Conservation (phyloP, 2,329 filamentous ascomycete species). For the Trichoderma brevicompactum region DNA sequence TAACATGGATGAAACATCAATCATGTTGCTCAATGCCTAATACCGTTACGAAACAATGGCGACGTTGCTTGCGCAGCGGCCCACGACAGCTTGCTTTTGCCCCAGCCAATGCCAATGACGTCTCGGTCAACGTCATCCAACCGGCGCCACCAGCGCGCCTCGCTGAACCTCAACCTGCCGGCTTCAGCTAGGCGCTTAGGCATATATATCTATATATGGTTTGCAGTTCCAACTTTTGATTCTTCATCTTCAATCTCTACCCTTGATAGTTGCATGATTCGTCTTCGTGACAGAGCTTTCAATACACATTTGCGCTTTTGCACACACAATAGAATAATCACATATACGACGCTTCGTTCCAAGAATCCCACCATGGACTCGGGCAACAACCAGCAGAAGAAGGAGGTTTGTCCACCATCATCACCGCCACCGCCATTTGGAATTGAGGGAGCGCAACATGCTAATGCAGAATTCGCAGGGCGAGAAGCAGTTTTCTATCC, state of each 20-base stretch:
- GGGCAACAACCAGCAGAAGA: conserved; percentile 32
- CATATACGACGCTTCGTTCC: not conserved
- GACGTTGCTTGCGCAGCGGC: no score
- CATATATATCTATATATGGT: conserved; percentile 14
- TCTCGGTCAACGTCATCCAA: conserved; percentile 22
- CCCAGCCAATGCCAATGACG: conserved; percentile 10
- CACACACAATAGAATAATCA: no score
- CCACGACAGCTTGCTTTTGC: not conserved
- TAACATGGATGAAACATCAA: no score
- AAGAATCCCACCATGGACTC: conserved; percentile 31
- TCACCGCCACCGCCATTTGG: no score
- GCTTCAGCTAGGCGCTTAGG: conserved; percentile 14
- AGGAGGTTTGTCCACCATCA: conserved; percentile 27
- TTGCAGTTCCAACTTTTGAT: not conserved
- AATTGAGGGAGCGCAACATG: not conserved
- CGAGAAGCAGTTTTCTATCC: conserved; percentile 52
- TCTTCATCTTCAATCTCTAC: not conserved
- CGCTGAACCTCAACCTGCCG: not conserved
- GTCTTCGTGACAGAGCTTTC: not conserved
- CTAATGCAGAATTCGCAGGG: conserved; percentile 35
- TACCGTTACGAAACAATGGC: no score
- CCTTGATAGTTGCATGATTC: conserved; percentile 7
- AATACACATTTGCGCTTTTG: no score
- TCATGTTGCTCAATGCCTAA: no score
- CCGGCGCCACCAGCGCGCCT: conserved; percentile 8